These are phyloP conservation scores for Phoenix roebelenii DNA, from an alignment of 176 grass and related monocot genomes.

Conservation along the genomic window DNA sequence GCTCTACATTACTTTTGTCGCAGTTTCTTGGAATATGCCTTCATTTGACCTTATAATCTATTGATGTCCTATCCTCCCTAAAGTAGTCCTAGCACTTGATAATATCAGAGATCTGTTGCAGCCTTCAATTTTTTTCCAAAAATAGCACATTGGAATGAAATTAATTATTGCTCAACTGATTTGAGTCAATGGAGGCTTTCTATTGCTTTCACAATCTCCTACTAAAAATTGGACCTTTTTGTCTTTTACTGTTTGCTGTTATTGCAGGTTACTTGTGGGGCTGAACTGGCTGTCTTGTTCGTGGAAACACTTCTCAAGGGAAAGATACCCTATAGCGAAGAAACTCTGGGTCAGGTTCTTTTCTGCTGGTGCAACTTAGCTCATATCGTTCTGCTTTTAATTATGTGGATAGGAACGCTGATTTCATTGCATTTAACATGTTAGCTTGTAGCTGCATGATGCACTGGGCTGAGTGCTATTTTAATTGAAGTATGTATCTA, in stretches of 20 bases:
- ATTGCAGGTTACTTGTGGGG: conserved; percentile 78
- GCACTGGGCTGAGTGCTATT: no score
- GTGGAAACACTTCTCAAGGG: conserved; percentile 64
- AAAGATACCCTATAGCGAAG: conserved; percentile 42
- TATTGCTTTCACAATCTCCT: conserved; percentile 8
- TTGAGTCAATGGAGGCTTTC: background rate
- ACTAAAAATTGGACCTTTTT: background rate
- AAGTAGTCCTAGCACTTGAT: no score
- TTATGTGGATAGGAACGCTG: background rate
- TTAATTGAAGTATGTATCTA: no score
- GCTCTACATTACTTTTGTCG: no score
- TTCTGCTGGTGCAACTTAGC: conserved; percentile 1
- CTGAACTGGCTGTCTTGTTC: conserved; percentile 65
- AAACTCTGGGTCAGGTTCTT: conserved; percentile 65
- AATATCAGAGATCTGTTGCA: no score
- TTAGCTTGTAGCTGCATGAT: background rate
- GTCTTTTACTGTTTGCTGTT: background rate
- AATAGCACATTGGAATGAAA: no score
- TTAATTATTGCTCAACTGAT: background rate
- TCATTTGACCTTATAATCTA: no score
- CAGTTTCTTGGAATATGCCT: no score
- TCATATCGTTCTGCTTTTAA: background rate
- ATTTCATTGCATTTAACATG: background rate
- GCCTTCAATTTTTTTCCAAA: no score
- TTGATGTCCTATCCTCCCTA: no score